Evolutionary conservation across 352 stramenopile species (phyloP), one percentile per base, ranked within the genome.

Genomic region (Ochromonadaceae sp.): DNA sequence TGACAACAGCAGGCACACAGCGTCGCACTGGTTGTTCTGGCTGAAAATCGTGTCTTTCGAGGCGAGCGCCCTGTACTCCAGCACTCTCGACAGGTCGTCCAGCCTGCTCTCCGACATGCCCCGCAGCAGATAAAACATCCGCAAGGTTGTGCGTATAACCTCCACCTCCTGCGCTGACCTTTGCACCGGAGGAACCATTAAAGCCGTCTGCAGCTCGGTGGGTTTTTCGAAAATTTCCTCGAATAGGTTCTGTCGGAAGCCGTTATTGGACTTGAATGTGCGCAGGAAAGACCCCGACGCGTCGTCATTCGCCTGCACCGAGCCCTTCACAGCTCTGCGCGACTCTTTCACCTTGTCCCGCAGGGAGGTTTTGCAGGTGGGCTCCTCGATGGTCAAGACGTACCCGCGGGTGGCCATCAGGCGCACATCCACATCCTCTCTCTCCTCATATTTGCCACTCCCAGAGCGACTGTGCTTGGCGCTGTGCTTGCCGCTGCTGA

Each of bases 141-240:
- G 30, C 28, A 59, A n/a, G 35, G 3, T 30, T 7, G 5, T 60
- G 5, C 20, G 28, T 17, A 57, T 60, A 3, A 50, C 31, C 9
- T 60, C 32, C 43, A 60, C 30, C n/a, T 59, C 7, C 26, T 50
- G 25, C 25, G 22, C 26, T 48, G n/a, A 30, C 14, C 52, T 35
- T 52, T 46, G 34, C 25, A 28, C 5, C 26, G 52, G 52, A 32
- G 14, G n/a, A n/a, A 41, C 15, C 47, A 60, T 47, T 44, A 60
- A 60, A 35, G 52, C 7, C 20, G 2, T 9, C 47, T 60, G 52
- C 10, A 60, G 34, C 34, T 60, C 10, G 17, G 5, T 49, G 32
- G 52, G 52, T 49, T 53, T 60, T 5, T 34, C 31, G 32, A 60
- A 60, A 26, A 60, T 49, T 60, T 60, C 52, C 7, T 60, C 52